A percentile compares a stretch with the other conserved stretches of the same genome.
These are phyloP conservation scores for Paraurostyla sp. DNA, from an alignment of 73 alveolate species.

Conservation along the genomic window DNA sequence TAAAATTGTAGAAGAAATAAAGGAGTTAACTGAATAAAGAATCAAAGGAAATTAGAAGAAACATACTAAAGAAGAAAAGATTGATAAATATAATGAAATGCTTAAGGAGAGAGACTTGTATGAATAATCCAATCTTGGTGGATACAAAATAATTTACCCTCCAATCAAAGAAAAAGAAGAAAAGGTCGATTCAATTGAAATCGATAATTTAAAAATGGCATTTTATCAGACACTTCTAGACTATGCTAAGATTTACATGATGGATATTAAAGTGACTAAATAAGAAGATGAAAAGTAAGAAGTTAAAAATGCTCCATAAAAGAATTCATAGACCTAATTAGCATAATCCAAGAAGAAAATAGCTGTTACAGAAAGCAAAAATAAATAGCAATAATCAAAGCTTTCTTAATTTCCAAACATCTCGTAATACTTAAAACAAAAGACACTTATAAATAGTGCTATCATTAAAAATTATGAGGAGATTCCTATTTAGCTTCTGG, in stretches of 20 bases:
- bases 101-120: conserved; percentile 3
- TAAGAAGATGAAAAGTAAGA: neutral
- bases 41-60: conserved; percentile 14
- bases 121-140: conserved; percentile 17
- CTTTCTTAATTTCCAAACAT: neutral
- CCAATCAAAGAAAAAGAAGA: neutral
- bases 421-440: neutral
- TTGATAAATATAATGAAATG: neutral
- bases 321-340: neutral
- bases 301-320: neutral
- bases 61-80: neutral
- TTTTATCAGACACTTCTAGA: neutral
- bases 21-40: conserved; percentile 22
- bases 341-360: neutral
- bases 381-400: neutral
- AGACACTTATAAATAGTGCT: neutral
- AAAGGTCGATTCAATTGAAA: neutral
- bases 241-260: conserved; percentile 34
- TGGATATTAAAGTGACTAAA: conserved; percentile 45
- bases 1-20: neutral
- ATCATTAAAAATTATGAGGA: neutral
- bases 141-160: conserved; percentile 6
- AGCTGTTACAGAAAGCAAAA: neutral
- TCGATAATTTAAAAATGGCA: conserved; percentile 2
- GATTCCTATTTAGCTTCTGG: neutral